A percentile compares a stretch with the other conserved stretches of the same genome.
phyloP scores from a whole-genome alignment of 1,139 yeast genomes.

The Insectozyma bohioensis region DNA sequence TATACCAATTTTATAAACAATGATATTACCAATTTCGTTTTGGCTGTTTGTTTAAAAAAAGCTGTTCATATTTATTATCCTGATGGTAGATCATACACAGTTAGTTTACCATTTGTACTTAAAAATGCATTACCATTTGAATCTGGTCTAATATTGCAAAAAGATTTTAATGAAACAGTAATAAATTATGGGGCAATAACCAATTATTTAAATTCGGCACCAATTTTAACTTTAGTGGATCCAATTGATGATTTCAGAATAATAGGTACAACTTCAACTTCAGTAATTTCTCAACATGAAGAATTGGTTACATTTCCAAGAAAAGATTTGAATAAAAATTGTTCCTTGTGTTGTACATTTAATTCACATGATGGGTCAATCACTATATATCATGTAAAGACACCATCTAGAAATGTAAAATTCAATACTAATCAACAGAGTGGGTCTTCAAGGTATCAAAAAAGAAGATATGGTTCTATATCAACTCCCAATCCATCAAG shows the following conservation, averaged over 20 bases:
- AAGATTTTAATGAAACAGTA: conserved; percentile 10
- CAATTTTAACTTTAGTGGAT: conserved; percentile 63
- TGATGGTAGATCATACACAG: conserved; percentile 56
- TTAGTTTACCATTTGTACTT: conserved; percentile 64
- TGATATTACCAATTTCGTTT: conserved; percentile 7
- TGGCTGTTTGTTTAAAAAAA: conserved; percentile 52
- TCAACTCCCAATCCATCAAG: conserved; percentile 41
- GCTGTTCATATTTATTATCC: conserved; percentile 56
- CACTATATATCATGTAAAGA: conserved; percentile 51
- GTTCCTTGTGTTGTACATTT: conserved; percentile 53
- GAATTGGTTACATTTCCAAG: conserved; percentile 53
- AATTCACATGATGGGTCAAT: conserved; percentile 45
- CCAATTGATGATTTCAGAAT: conserved; percentile 69
- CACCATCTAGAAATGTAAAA: conserved; percentile 30
- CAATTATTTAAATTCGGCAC: conserved; percentile 31
- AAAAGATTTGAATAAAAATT: conserved; percentile 28
- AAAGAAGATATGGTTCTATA: conserved; percentile 22
- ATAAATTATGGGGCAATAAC: conserved; percentile 14
- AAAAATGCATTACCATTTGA: conserved; percentile 58
- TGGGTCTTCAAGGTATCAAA: conserved; percentile 15
- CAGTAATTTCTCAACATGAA: conserved; percentile 61
- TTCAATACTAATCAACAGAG: conserved; percentile 5
- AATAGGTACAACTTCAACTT: conserved; percentile 68
- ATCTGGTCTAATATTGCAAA: conserved; percentile 63
- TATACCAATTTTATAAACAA: conserved; percentile 39